Evolutionary conservation across 805 yeast species (phyloP).

Genomic region (Spathaspora hagerdaliae): DNA sequence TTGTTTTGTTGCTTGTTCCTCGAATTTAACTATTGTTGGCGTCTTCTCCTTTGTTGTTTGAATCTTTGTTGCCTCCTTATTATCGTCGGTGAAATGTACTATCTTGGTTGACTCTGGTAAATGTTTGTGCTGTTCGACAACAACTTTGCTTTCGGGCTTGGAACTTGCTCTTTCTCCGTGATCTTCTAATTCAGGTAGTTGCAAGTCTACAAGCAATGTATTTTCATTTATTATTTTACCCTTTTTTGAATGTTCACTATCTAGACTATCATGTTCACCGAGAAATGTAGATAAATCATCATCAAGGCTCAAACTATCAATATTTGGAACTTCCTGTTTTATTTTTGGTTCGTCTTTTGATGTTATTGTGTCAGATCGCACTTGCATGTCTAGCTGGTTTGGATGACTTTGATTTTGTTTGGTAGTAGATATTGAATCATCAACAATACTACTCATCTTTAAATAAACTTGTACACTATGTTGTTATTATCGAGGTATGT

Average conservation of each 20-base stretch:
- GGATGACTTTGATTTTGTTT: background rate
- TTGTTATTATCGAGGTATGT: too few species aligned
- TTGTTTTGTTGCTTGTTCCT: background rate
- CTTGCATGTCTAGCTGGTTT: background rate
- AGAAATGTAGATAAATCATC: conserved; percentile 10
- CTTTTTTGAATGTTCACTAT: background rate
- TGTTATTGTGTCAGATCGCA: background rate
- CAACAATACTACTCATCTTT: conserved; percentile 8
- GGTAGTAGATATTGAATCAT: conserved; percentile 6
- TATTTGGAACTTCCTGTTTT: background rate
- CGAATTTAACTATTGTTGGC: background rate
- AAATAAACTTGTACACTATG: background rate
- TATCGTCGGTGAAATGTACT: background rate
- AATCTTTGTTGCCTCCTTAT: background rate
- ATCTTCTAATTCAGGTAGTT: background rate
- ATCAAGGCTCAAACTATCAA: conserved; percentile 8
- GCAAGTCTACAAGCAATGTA: background rate
- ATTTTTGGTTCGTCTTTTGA: background rate
- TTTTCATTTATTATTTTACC: background rate
- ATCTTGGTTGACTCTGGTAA: too few species aligned
- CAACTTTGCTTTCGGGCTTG: background rate
- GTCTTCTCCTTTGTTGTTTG: background rate
- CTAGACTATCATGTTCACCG: conserved; percentile 1
- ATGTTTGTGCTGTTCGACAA: background rate
- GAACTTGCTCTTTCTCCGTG: background rate